Evolutionary conservation across 164 flowering plant genomes (phyloP).

Genomic region (Warburgia ugandensis): DNA sequence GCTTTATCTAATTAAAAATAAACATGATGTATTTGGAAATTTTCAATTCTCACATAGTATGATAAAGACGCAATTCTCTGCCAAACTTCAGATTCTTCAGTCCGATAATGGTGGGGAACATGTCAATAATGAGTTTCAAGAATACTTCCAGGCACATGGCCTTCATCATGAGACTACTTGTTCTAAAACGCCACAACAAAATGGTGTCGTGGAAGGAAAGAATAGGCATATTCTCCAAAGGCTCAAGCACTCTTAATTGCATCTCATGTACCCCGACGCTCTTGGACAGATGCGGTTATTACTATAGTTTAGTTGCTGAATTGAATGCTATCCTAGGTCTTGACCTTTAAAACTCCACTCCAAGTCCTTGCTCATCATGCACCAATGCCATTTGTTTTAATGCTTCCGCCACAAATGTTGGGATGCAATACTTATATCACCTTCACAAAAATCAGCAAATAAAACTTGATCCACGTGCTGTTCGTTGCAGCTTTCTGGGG

Average conservation of each 20-base stretch:
- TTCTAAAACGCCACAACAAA: background rate
- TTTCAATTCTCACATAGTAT: background rate
- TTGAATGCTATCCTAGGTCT: background rate
- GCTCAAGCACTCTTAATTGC: background rate
- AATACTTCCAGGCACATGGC: no score
- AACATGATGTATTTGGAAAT: no score
- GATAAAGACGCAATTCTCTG: background rate
- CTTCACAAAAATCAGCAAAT: no score
- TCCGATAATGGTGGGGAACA: conserved; percentile 8
- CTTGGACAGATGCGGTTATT: background rate
- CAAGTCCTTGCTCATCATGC: background rate
- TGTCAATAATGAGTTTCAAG: no score
- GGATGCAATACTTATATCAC: conserved; percentile 2
- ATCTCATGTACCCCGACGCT: background rate
- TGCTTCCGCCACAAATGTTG: conserved; percentile 1
- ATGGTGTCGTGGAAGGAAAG: background rate
- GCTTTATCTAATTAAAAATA: conserved; percentile 5
- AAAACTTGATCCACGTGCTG: no score
- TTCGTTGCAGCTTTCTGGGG: background rate
- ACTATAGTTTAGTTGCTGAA: background rate
- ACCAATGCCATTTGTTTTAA: background rate
- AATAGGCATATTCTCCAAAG: background rate
- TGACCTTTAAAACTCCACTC: no score
- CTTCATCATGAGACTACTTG: no score
- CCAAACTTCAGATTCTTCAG: background rate